Percentiles rank a stretch among this genome's conserved stretches.
Conservation (phyloP, 257 asterid species). For the Linaria vulgaris region DNA sequence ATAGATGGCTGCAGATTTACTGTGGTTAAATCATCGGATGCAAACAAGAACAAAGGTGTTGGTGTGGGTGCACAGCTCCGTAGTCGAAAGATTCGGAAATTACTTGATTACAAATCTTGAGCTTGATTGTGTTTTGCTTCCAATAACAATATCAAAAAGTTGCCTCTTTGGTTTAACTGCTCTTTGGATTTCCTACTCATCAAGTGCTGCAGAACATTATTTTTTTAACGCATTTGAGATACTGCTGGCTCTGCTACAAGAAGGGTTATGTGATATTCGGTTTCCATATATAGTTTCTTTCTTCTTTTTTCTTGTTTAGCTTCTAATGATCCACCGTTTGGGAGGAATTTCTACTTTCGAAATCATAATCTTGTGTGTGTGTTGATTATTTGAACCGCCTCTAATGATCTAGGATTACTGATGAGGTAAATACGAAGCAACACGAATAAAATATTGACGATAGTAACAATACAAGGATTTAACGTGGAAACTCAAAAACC, state of each 20-base stretch:
- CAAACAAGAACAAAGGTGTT: conserved; percentile 44
- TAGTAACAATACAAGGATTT: too few relatives aligned
- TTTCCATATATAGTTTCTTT: neutral
- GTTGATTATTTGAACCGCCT: too few relatives aligned
- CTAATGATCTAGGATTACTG: too few relatives aligned
- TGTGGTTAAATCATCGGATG: conserved; percentile 53
- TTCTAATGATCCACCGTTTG: too few relatives aligned
- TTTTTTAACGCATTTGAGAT: neutral
- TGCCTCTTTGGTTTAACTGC: neutral
- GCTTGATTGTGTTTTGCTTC: conserved; percentile 62
- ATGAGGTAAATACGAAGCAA: too few relatives aligned
- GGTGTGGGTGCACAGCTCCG: conserved; percentile 59
- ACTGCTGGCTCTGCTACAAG: neutral
- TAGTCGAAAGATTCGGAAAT: conserved; percentile 48
- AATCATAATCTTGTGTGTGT: too few relatives aligned
- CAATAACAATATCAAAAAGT: neutral
- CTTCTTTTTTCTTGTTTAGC: too few relatives aligned
- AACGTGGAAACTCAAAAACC: too few relatives aligned
- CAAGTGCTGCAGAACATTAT: neutral
- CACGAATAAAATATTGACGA: too few relatives aligned
- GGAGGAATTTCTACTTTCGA: too few relatives aligned
- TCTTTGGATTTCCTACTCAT: neutral
- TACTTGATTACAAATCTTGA: conserved; percentile 36
- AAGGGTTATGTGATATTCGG: neutral
- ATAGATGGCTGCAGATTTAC: conserved; percentile 83